Base-by-base conservation (phyloP, 2,329 filamentous ascomycete species). In the Hyphodiscus sp. region DNA sequence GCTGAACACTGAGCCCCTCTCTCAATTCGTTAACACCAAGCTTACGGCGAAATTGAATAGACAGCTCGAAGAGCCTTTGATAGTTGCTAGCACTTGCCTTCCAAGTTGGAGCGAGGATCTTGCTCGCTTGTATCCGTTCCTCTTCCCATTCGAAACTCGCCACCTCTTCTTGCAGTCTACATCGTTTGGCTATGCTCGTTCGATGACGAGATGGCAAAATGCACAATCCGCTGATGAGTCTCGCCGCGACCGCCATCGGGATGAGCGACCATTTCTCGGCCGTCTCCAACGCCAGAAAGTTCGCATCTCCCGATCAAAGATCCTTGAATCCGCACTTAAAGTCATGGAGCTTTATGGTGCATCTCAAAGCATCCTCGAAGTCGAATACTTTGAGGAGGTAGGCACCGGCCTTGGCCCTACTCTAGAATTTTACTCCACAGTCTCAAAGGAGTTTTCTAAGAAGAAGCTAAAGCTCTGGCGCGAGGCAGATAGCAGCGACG, bases 361-460 rank as follows among this genome's bases (percentile, higher is more conserved):
- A n/a, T 95, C 92, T 1, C 89, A 95, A 55, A 97, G 92, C 68
- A 89, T 97, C 26, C 74, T 99, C 0, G 94, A 99, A 67, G 92
- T 99, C 1, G 95, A 99, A 66, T 99, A 99, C 67, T 99, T 99
- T 62, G 94, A 97, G 65, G 94, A 99, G 72, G 94, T 99, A 20
- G 94, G 94, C 53, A 99, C 95, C 20, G 94, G 94, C 46, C 78
- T 99, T 45, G 94, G 94, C 0, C 94, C 94, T 3, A 99, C 94
- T 0, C 79, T 99, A 15, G 94, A 99, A 68, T 99, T 99, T 69
- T 99, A 99, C 71, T 96, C 94, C 0, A 95, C 89, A 0, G 92
- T 97, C 1, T 99, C 94, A 0, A 94, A 89, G 63, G 94, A 99
- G 68, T 97, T 97, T 66, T 92, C 89, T 0, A 96, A 94, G 76